These are phyloP conservation scores for Collybia sordida DNA, from an alignment of 768 basidiomycete species.

Conservation along the genomic window DNA sequence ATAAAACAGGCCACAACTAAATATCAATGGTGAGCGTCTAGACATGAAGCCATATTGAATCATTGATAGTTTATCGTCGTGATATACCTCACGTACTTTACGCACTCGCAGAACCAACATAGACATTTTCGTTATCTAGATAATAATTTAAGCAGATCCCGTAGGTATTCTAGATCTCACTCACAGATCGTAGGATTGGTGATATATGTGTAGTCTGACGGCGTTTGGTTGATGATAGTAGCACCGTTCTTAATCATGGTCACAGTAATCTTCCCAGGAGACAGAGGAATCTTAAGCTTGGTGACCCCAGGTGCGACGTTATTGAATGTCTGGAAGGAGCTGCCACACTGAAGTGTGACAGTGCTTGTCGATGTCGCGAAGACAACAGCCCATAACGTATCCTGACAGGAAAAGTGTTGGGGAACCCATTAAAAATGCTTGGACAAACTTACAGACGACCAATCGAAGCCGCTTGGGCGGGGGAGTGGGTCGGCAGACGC, in stretches of 20 bases:
- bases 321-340: slow-evolving; percentile 35
- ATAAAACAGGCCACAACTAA: too few relatives aligned
- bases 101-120: slow-evolving; percentile 49
- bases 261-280: slow-evolving; percentile 57
- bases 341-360: slow-evolving; percentile 49
- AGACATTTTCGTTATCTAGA: slow-evolving; percentile 65
- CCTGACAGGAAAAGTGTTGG: slow-evolving; percentile 28
- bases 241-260: slow-evolving; percentile 49
- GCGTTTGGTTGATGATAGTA: slow-evolving; percentile 49
- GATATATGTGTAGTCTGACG: slow-evolving; percentile 41
- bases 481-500: slow-evolving; percentile 43
- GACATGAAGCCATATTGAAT: too few relatives aligned
- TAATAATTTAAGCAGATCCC: slow-evolving; percentile 8
- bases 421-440: not conserved
- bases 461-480: slow-evolving; percentile 49
- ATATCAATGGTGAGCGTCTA: too few relatives aligned
- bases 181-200: slow-evolving; percentile 35
- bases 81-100: not conserved
- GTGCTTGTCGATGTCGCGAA: slow-evolving; percentile 52
- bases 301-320: slow-evolving; percentile 52
- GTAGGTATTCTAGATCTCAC: slow-evolving; percentile 9
- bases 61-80: too few relatives aligned
- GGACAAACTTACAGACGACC: slow-evolving; percentile 43
- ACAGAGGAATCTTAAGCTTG: slow-evolving; percentile 58
- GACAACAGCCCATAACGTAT: slow-evolving; percentile 67